Evolutionary conservation across 2,329 filamentous ascomycete species (phyloP), one percentile per base, ranked within the genome.

Genomic region (Aspergillus viridinutans): DNA sequence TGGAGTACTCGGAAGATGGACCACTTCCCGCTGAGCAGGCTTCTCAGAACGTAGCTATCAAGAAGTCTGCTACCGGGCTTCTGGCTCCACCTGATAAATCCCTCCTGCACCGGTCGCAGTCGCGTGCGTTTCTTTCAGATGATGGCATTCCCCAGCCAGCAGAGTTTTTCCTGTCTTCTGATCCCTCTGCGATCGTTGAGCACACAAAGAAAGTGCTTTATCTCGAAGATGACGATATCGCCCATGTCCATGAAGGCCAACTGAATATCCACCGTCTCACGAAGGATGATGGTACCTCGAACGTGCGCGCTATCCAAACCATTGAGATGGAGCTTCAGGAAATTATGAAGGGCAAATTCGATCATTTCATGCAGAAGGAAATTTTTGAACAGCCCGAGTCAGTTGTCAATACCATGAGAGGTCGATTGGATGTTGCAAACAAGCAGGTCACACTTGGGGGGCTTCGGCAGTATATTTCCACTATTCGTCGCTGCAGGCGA

Each of bases 361-460:
- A 99, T 77, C 94, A 99, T 82, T 99, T 97, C 84, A 99, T 99
- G 94, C 94, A 99, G 78, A 99, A 99, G 86, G 94, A 99, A 78
- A 99, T 99, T 72, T 99, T 99, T 77, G 94, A 99, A 84, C 94
- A 99, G 83, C 94, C 94, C 72, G 94, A 99, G 80, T 99, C 94
- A 14, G 91, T 99, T 60, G 88, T 99, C 81, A 99, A 99, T 85
- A 97, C 94, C 66, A 99, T 99, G 94, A 91, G 94, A 86, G 94
- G 94, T 79, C 94, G 94, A 80, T 83, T 99, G 69, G 94, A 99
- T 77, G 83, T 89, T 59, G 88, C 86, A 69, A 96, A 97, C 83
- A 96, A 95, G 84, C 90, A 86, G 57, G 92, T 99, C 68, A 97
- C 93, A 9, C 87, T 99, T 26, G 94, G 94, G 83, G 94, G 94